Percentiles rank a stretch among this genome's conserved stretches.
Conservation (phyloP, 495 filamentous ascomycete genomes). For the Penicillium silybi region DNA sequence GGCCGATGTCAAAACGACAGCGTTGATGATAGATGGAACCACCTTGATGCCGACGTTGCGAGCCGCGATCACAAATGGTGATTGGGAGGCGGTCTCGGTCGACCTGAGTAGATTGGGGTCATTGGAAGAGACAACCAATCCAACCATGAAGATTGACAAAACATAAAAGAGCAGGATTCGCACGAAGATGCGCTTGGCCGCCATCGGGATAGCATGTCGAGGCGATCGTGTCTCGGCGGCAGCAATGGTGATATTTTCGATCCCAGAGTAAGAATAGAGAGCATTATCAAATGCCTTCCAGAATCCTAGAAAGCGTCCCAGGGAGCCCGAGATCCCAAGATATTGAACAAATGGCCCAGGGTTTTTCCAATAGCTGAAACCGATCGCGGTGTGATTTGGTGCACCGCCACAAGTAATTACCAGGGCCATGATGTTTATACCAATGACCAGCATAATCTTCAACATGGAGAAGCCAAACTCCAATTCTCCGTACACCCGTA, state of each 20-base stretch:
- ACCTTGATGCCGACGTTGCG: conserved; percentile 32
- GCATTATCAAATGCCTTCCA: conserved; percentile 54
- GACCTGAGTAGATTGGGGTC: conserved; percentile 39
- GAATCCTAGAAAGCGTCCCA: conserved; percentile 42
- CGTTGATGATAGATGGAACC: conserved; percentile 49
- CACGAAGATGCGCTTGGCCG: conserved; percentile 35
- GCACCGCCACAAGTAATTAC: conserved; percentile 21
- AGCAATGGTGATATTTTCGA: conserved; percentile 48
- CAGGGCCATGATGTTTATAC: conserved; percentile 47
- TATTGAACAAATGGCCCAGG: conserved; percentile 27
- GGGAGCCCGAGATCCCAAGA: conserved; percentile 12
- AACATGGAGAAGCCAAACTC: conserved; percentile 43
- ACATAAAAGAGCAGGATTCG: conserved; percentile 43
- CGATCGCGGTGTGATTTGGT: conserved; percentile 17
- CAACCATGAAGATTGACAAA: conserved; percentile 38
- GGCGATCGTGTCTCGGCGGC: conserved; percentile 42
- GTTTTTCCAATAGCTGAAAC: conserved; percentile 20
- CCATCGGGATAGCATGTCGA: conserved; percentile 36
- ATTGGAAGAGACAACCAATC: conserved; percentile 46
- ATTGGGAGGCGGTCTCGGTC: conserved; percentile 35
- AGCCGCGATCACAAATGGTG: conserved; percentile 53
- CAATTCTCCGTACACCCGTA: conserved; percentile 43
- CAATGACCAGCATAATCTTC: conserved; percentile 44
- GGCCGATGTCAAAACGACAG: conserved; percentile 43
- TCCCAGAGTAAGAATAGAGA: conserved; percentile 53